Base-by-base conservation (phyloP, 2,329 filamentous ascomycete genomes). In the Fusarium illudens region DNA sequence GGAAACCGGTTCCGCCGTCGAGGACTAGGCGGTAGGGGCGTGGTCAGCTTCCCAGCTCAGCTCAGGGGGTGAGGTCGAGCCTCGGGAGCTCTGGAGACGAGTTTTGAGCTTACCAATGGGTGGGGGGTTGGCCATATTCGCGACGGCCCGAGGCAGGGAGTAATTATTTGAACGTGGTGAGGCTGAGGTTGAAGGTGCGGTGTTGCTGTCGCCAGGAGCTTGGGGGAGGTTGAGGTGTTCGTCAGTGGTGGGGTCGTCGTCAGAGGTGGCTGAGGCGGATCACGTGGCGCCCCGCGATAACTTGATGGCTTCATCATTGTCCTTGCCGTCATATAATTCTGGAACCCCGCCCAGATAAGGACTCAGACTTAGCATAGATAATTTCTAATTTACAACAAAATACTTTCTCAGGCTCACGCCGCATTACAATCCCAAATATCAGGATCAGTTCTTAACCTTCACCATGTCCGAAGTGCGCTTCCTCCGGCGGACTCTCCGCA, bases 1-100 rank as follows among this genome's bases (percentile, higher is more conserved):
- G 91, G 87, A 99, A 99, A 83, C 96, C 96, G 79, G 96, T 99
- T 83, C 96, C 96, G 87, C 96, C 96, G 87, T 99, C 96, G 87
- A 99, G 95, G 79, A 99, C 96, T 98, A 71, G 32, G 60, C 56
- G 53, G 71, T 54, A 58, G 37, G 32, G 22, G 59, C 60, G 58
- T 60, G 58, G 70, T 71, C 68, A 75, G 73, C 73, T 71, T 64
- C 39, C 32, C 20, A 49, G 44, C 48, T 65, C 62, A 70, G 65
- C 46, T 39, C 46, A 33, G 55, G 30, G 53, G 27, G 52, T 57
- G 54, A 63, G 32, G 53, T 46, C 32, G 50, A 64, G 70, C 66
- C n/a, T 64, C 58, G 67, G 58, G 39, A 22, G 51, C 57, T 52
- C 15, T 13, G 37, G 51, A 34, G 44, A 46, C 48, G 62, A 67